Evolutionary conservation across 75 land plant species (phyloP).

Genomic region (Sequoia sempervirens): DNA sequence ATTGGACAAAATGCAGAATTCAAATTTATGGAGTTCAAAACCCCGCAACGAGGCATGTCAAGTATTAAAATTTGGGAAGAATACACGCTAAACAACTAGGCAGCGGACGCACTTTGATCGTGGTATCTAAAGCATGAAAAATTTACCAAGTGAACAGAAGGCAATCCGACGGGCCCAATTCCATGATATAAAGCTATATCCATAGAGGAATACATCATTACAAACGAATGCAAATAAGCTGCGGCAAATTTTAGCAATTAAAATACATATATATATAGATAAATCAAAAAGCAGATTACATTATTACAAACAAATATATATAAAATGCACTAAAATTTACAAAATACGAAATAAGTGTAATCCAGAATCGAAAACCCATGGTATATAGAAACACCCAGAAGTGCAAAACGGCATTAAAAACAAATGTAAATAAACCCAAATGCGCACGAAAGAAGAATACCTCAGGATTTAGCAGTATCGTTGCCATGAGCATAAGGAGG

Average conservation of each 20-base stretch:
- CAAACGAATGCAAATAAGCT: not conserved
- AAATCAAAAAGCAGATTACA: too few relatives aligned
- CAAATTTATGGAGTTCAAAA: not conserved
- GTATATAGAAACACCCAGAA: not conserved
- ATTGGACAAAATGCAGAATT: too few relatives aligned
- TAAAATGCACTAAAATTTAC: too few relatives aligned
- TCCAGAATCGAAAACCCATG: not conserved
- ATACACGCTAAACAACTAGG: too few relatives aligned
- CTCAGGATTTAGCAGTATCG: not conserved
- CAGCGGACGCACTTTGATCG: not conserved
- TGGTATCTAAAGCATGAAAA: not conserved
- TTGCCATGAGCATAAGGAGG: conserved; percentile 58
- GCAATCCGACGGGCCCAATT: not conserved
- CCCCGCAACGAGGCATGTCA: not conserved
- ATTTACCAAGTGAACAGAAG: not conserved
- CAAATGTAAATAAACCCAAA: not conserved
- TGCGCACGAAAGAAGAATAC: not conserved
- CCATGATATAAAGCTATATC: not conserved
- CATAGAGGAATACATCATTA: not conserved
- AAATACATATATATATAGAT: too few relatives aligned
- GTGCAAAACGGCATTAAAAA: not conserved
- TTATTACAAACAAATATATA: too few relatives aligned
- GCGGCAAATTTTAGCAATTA: too few relatives aligned
- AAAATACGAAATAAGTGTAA: too few relatives aligned
- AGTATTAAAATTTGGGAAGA: too few relatives aligned